These are phyloP conservation scores for Annulohypoxylon nitens DNA, from an alignment of 495 filamentous ascomycete species.

Conservation along the genomic window DNA sequence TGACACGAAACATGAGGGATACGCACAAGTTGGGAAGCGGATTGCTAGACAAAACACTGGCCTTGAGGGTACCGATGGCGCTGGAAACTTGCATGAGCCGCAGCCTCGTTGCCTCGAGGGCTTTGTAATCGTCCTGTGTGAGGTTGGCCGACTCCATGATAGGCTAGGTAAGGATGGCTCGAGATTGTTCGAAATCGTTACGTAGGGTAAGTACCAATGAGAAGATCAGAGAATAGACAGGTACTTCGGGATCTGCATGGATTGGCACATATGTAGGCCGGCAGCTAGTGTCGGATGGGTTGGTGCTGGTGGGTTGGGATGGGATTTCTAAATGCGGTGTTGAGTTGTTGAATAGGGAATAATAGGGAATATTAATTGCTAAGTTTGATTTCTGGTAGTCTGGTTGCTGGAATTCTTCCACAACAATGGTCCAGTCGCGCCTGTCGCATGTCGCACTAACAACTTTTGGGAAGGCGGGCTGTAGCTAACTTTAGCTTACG, in stretches of 20 bases:
- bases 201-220: not conserved
- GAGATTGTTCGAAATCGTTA: not conserved
- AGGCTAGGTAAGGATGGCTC: not conserved
- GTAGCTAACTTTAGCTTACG: conserved; percentile 1
- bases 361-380: not conserved
- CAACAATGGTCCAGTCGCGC: not conserved
- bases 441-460: not conserved
- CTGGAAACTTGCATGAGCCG: conserved; percentile 76
- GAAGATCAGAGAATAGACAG: conserved; percentile 2
- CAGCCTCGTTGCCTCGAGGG: conserved; percentile 80
- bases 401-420: too few species aligned
- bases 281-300: not conserved
- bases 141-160: conserved; percentile 64
- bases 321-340: conserved; percentile 39
- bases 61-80: conserved; percentile 73
- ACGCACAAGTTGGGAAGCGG: conserved; percentile 57
- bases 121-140: conserved; percentile 73
- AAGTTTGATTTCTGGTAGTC: not conserved
- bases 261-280: conserved; percentile 13
- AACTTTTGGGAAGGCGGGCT: not conserved
- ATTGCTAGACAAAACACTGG: conserved; percentile 50
- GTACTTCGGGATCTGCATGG: conserved; percentile 1
- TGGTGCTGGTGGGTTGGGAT: conserved; percentile 3
- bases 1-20: not conserved
- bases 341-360: not conserved